Evolutionary conservation across 768 basidiomycete species (phyloP).

Genomic region (Pleurotus tuoliensis): DNA sequence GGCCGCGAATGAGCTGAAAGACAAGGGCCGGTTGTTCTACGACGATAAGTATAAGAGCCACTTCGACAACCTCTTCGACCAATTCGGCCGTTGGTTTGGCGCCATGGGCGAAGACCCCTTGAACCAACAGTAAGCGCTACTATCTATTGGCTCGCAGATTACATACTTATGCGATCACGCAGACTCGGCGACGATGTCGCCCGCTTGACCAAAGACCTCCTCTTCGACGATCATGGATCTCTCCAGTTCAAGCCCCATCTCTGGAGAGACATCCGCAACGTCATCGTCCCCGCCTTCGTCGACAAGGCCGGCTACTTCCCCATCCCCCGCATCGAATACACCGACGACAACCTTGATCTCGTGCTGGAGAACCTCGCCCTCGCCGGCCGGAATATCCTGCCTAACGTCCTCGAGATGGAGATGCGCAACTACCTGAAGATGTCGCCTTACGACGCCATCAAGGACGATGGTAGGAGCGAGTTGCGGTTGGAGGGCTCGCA

Average conservation of each 20-base stretch:
- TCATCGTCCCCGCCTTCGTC: constrained; percentile 77
- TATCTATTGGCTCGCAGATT: background rate
- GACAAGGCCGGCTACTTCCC: constrained; percentile 76
- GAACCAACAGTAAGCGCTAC: constrained; percentile 11
- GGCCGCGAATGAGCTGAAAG: constrained; percentile 58
- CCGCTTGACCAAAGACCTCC: constrained; percentile 72
- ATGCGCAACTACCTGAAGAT: constrained; percentile 81
- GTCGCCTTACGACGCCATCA: constrained; percentile 63
- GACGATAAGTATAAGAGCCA: constrained; percentile 59
- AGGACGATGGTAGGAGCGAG: constrained; percentile 62
- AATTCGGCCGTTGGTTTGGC: constrained; percentile 70
- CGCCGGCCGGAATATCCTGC: constrained; percentile 84
- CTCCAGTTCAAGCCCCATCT: constrained; percentile 85
- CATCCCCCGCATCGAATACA: constrained; percentile 92
- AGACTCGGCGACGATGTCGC: constrained; percentile 81
- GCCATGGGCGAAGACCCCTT: constrained; percentile 80
- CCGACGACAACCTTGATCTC: constrained; percentile 78
- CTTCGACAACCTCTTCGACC: constrained; percentile 75
- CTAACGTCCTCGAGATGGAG: constrained; percentile 68
- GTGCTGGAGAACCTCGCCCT: constrained; percentile 91
- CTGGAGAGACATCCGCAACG: constrained; percentile 82
- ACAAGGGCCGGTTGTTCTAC: constrained; percentile 74
- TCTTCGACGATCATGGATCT: constrained; percentile 75
- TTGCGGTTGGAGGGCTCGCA: constrained; percentile 74
- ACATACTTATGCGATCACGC: too few species aligned